Conservation (phyloP, 192 early-diverging fungal genomes). For the Chytriomyces sp. region DNA sequence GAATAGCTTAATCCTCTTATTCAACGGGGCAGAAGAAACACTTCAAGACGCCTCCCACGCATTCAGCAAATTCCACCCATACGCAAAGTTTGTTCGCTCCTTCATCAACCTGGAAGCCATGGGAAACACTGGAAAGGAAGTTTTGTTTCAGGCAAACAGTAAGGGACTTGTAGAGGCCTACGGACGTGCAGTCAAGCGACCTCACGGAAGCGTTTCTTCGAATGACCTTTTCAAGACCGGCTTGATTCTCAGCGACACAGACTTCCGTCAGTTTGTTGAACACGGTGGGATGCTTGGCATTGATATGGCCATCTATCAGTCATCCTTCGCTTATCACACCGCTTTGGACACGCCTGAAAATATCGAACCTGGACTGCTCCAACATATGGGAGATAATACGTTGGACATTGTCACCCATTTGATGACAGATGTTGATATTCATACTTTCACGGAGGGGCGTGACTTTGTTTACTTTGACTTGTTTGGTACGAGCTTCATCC, state of each 20-base stretch:
- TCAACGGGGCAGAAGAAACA: slow-evolving; percentile 78
- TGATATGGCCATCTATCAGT: slow-evolving; percentile 76
- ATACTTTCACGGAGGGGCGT: slow-evolving; percentile 44
- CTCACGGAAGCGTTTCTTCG: slow-evolving; percentile 65
- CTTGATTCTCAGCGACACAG: slow-evolving; percentile 72
- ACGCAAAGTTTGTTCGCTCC: slow-evolving; percentile 47
- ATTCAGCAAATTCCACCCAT: slow-evolving; percentile 64
- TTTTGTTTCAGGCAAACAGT: slow-evolving; percentile 78
- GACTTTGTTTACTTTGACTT: slow-evolving; percentile 67
- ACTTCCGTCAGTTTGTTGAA: slow-evolving; percentile 74
- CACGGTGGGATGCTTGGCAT: slow-evolving; percentile 57
- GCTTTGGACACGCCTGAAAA: slow-evolving; percentile 62
- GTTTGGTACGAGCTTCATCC: slow-evolving; percentile 41
- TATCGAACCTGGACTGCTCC: slow-evolving; percentile 62
- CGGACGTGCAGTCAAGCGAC: slow-evolving; percentile 61
- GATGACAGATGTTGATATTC: slow-evolving; percentile 49
- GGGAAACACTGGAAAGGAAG: slow-evolving; percentile 64
- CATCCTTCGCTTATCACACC: slow-evolving; percentile 73
- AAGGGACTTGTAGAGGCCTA: slow-evolving; percentile 63
- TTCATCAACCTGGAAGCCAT: slow-evolving; percentile 80
- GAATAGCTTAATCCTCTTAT: slow-evolving; percentile 53
- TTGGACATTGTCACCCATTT: slow-evolving; percentile 57
- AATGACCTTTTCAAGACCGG: slow-evolving; percentile 56
- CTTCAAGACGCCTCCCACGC: slow-evolving; percentile 76
- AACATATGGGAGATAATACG: slow-evolving; percentile 74